Evolutionary conservation across 495 filamentous ascomycete genomes (phyloP).

Genomic region (Penicillium maclennaniae): DNA sequence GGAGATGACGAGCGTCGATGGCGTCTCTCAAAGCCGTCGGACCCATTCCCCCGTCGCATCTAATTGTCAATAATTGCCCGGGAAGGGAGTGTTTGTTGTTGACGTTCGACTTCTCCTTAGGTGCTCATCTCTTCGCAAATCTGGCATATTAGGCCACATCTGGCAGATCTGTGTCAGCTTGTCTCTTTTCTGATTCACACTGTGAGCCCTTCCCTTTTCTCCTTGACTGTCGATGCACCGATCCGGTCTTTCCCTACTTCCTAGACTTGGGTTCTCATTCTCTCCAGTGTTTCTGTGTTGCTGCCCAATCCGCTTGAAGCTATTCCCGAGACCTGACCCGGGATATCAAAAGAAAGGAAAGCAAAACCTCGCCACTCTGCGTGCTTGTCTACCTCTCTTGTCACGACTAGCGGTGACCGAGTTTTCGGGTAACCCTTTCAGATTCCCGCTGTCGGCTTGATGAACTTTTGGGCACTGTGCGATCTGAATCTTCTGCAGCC

Average conservation of each 20-base stretch:
- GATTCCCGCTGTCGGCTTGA: constrained; percentile 11
- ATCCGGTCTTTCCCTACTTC: constrained; percentile 23
- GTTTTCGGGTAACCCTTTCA: background rate
- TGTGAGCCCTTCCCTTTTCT: constrained; percentile 28
- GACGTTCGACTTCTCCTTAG: constrained; percentile 29
- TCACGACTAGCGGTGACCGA: background rate
- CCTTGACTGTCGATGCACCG: constrained; percentile 26
- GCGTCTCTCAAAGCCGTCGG: constrained; percentile 9
- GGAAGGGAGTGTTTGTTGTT: constrained; percentile 37
- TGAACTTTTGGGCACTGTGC: constrained; percentile 25
- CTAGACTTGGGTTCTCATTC: constrained; percentile 29
- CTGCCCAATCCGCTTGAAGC: constrained; percentile 18
- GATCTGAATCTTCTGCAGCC: constrained; percentile 36
- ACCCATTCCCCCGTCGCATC: constrained; percentile 20
- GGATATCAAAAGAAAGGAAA: constrained; percentile 21
- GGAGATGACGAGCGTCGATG: constrained; percentile 32
- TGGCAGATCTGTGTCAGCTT: constrained; percentile 24
- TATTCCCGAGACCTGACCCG: constrained; percentile 25
- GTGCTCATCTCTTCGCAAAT: constrained; percentile 17
- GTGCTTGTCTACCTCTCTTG: background rate
- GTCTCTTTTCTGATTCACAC: constrained; percentile 24
- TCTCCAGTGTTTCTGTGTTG: constrained; percentile 26
- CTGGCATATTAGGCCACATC: constrained; percentile 37
- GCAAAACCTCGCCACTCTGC: constrained; percentile 30
- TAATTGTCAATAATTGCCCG: constrained; percentile 6